Conservation (phyloP, 495 filamentous ascomycete genomes). For the Cladorrhinum samala region DNA sequence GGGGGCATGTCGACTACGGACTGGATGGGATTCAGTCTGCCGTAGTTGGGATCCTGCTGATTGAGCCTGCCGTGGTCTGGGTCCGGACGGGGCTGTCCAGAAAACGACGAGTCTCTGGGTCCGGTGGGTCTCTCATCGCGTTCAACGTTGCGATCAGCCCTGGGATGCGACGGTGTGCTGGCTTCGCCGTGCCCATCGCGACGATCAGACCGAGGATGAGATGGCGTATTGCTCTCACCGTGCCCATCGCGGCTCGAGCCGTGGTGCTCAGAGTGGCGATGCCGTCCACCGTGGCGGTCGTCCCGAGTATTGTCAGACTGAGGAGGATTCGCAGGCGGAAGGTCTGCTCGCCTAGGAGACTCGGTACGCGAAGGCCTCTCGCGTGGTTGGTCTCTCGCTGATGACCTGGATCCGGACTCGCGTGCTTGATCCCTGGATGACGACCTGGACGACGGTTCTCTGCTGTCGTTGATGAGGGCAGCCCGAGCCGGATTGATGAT, state of each 20-base stretch:
- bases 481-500: slow-evolving; percentile 53
- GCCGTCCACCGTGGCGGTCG: slow-evolving; percentile 32
- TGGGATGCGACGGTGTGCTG: slow-evolving; percentile 11
- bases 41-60: slow-evolving; percentile 56
- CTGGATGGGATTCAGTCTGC: slow-evolving; percentile 50
- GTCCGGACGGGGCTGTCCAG: slow-evolving; percentile 34
- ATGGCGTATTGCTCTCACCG: slow-evolving; percentile 16
- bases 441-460: slow-evolving; percentile 29
- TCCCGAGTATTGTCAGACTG: slow-evolving; percentile 38
- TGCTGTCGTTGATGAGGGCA: slow-evolving; percentile 42
- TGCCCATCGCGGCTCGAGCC: slow-evolving; percentile 31
- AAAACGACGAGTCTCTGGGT: slow-evolving; percentile 27
- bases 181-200: slow-evolving; percentile 26
- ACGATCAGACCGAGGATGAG: slow-evolving; percentile 25
- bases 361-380: slow-evolving; percentile 37
- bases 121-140: slow-evolving; percentile 31
- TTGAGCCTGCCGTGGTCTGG: slow-evolving; percentile 52
- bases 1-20: slow-evolving; percentile 37
- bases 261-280: slow-evolving; percentile 37
- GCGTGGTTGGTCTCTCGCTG: slow-evolving; percentile 23
- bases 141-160: slow-evolving; percentile 32
- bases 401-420: slow-evolving; percentile 22
- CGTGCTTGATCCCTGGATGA: slow-evolving; percentile 37
- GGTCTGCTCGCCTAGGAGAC: slow-evolving; percentile 47
- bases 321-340: slow-evolving; percentile 26